A percentile compares a stretch with the other conserved stretches of the same genome.
These are phyloP conservation scores for Trichoderma citrinoviride DNA, from an alignment of 2,329 filamentous ascomycete species.

Conservation along the genomic window DNA sequence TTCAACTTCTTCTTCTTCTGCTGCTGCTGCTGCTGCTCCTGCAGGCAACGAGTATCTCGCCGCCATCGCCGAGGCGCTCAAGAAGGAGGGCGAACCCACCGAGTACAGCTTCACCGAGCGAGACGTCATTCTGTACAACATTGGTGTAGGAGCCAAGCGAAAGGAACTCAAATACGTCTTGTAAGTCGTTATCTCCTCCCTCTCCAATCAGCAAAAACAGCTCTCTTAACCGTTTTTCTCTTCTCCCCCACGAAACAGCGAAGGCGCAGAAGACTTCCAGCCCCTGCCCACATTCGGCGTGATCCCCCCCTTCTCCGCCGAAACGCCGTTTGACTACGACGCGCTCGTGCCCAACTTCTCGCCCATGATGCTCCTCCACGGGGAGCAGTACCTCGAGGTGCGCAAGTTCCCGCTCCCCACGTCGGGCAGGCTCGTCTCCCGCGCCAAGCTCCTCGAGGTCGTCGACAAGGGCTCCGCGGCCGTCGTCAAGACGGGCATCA, in stretches of 20 bases:
- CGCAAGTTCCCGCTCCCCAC: slow-evolving; percentile 90
- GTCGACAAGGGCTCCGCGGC: slow-evolving; percentile 93
- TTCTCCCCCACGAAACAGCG: slow-evolving; percentile 41
- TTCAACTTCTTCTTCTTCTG: neutral
- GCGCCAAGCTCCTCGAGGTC: slow-evolving; percentile 83
- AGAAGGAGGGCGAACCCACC: slow-evolving; percentile 66
- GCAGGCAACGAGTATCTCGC: slow-evolving; percentile 64
- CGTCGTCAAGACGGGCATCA: slow-evolving; percentile 74
- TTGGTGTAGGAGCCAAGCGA: slow-evolving; percentile 88
- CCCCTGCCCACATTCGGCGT: slow-evolving; percentile 94
- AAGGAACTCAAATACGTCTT: slow-evolving; percentile 85
- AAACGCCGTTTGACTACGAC: slow-evolving; percentile 73
- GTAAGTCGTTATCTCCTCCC: slow-evolving; percentile 34
- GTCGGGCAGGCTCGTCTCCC: slow-evolving; percentile 69
- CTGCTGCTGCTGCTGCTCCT: neutral
- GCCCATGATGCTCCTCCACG: slow-evolving; percentile 98
- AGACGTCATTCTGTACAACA: slow-evolving; percentile 92
- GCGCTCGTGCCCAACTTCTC: slow-evolving; percentile 93
- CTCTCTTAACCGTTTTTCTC: slow-evolving; percentile 10
- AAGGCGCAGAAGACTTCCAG: slow-evolving; percentile 90
- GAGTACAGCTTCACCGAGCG: slow-evolving; percentile 81
- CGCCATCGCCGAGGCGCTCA: slow-evolving; percentile 74
- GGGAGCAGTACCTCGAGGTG: slow-evolving; percentile 97
- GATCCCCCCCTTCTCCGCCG: slow-evolving; percentile 86
- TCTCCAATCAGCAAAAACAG: neutral